Evolutionary conservation across 116 monocot species (phyloP).

Genomic region (Trichopus zeylanicus): DNA sequence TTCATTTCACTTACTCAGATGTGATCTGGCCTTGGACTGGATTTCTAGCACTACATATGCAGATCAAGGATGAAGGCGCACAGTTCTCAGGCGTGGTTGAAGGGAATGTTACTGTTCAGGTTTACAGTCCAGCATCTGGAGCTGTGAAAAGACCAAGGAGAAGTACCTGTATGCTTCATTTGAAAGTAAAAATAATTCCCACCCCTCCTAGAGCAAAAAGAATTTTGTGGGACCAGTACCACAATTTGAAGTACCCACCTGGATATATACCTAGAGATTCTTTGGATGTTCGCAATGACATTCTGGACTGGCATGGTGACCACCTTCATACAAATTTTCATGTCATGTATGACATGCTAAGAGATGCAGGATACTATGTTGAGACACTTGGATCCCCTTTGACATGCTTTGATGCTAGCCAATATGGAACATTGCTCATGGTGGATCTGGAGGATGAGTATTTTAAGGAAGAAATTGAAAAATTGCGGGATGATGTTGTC

Average conservation of each 20-base stretch:
- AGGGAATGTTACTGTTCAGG: slow-evolving; percentile 66
- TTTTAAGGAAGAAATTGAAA: slow-evolving; percentile 89
- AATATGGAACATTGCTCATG: slow-evolving; percentile 88
- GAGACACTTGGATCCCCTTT: slow-evolving; percentile 96
- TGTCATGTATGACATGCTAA: slow-evolving; percentile 88
- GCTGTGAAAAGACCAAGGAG: slow-evolving; percentile 31
- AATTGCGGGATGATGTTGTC: slow-evolving; percentile 77
- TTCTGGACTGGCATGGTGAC: slow-evolving; percentile 99
- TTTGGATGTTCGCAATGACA: slow-evolving; percentile 92
- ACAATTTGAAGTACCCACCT: slow-evolving; percentile 97
- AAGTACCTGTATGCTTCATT: slow-evolving; percentile 61
- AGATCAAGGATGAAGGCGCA: slow-evolving; percentile 93
- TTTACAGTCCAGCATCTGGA: slow-evolving; percentile 55
- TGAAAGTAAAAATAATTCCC: slow-evolving; percentile 80
- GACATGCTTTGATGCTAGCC: slow-evolving; percentile 91
- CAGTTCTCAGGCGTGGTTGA: slow-evolving; percentile 76
- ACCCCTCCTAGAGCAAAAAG: slow-evolving; percentile 73
- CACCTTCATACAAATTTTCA: slow-evolving; percentile 98
- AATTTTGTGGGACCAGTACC: slow-evolving; percentile 94
- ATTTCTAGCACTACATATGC: slow-evolving; percentile 80
- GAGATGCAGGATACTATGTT: slow-evolving; percentile 84
- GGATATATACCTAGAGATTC: slow-evolving; percentile 99
- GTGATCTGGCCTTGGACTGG: slow-evolving; percentile 99
- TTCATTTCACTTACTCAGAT: slow-evolving; percentile 85
- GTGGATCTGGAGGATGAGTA: slow-evolving; percentile 99